Percentiles rank a stretch among this genome's conserved stretches.
phyloP scores from a whole-genome alignment of 768 basidiomycete species.

The Xerocomellus dryophilus region DNA sequence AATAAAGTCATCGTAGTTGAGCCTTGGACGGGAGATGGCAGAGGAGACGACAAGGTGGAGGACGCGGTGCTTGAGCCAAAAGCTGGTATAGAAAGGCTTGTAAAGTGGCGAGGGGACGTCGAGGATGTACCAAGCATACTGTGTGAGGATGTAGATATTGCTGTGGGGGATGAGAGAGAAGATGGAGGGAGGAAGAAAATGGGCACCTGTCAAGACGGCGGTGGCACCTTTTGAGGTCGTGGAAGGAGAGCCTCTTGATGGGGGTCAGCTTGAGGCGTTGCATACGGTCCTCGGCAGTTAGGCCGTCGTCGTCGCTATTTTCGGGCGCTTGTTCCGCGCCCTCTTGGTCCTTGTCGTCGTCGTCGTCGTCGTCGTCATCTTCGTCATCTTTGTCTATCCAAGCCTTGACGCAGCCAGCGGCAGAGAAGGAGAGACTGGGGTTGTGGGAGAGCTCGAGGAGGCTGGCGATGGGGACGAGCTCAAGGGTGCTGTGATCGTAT shows the following conservation, averaged over 20 bases:
- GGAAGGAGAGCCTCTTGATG: slow-evolving; percentile 48
- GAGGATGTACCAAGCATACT: slow-evolving; percentile 69
- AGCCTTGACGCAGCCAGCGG: slow-evolving; percentile 38
- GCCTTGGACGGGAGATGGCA: slow-evolving; percentile 33
- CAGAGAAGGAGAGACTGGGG: slow-evolving; percentile 30
- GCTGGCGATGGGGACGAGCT: slow-evolving; percentile 40
- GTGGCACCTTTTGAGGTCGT: slow-evolving; percentile 32
- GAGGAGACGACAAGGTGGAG: slow-evolving; percentile 46
- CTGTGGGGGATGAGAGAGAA: slow-evolving; percentile 35
- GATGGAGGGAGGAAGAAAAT: background rate
- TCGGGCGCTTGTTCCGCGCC: slow-evolving; percentile 16
- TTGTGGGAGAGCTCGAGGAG: slow-evolving; percentile 35
- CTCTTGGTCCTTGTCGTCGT: slow-evolving; percentile 23
- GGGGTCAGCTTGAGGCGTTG: slow-evolving; percentile 39
- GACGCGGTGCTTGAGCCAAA: slow-evolving; percentile 50
- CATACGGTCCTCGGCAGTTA: slow-evolving; percentile 7
- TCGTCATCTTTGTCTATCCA: slow-evolving; percentile 36
- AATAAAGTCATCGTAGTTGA: slow-evolving; percentile 42
- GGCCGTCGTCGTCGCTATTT: background rate
- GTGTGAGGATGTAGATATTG: slow-evolving; percentile 61
- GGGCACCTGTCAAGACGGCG: slow-evolving; percentile 44
- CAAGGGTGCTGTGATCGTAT: slow-evolving; percentile 39
- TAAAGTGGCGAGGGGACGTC: slow-evolving; percentile 48
- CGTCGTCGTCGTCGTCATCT: slow-evolving; percentile 23
- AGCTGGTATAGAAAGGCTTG: slow-evolving; percentile 40